These are phyloP conservation scores for Kewa caespitosa DNA, from an alignment of 179 eudicot genomes.

Conservation along the genomic window DNA sequence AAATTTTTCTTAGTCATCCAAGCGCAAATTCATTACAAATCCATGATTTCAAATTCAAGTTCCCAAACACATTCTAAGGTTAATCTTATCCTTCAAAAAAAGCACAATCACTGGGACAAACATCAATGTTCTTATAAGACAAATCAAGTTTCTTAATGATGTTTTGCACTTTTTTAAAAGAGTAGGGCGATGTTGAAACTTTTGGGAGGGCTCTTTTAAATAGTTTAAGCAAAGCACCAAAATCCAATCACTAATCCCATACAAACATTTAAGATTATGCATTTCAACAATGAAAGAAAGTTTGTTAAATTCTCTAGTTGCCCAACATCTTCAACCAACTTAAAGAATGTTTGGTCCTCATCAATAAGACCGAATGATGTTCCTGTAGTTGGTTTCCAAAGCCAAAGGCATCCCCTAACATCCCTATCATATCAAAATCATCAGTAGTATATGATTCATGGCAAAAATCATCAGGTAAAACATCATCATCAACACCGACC, in stretches of 20 bases:
- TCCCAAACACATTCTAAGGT: too few relatives aligned
- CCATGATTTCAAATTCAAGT: too few relatives aligned
- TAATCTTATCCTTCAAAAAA: neutral
- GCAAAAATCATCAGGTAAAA: neutral
- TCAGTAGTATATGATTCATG: neutral
- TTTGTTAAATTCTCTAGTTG: neutral
- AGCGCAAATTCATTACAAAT: too few relatives aligned
- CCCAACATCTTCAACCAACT: slow-evolving; percentile 4
- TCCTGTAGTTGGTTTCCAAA: neutral
- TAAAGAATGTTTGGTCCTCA: neutral
- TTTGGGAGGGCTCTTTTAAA: neutral
- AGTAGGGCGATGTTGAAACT: slow-evolving; percentile 4
- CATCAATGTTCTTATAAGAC: slow-evolving; percentile 3
- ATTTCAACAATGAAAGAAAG: neutral
- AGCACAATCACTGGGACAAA: neutral
- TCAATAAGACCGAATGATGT: neutral
- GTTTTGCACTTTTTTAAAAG: neutral
- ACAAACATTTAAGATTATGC: neutral
- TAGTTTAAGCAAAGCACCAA: neutral
- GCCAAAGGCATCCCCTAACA: slow-evolving; percentile 4
- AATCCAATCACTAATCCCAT: neutral
- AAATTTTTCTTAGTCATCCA: too few relatives aligned
- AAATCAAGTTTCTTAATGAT: slow-evolving; percentile 14
- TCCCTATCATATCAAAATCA: slow-evolving; percentile 8
- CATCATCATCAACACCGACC: neutral